Evolutionary conservation across 2,329 filamentous ascomycete genomes (phyloP).

Genomic region (Colletotrichum incanum): DNA sequence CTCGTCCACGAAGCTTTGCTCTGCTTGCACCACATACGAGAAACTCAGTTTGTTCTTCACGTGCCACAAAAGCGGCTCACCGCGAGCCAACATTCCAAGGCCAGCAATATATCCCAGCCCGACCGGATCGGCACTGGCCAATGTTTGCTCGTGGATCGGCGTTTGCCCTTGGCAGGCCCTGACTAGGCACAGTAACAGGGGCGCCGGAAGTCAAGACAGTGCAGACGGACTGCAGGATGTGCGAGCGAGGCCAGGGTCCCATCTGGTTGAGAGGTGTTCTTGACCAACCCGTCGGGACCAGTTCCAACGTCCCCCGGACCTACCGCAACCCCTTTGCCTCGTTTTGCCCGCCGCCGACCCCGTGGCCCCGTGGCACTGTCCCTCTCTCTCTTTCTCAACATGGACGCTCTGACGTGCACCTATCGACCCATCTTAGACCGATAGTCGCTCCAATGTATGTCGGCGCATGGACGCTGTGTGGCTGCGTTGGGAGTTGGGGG

Average conservation of each 20-base stretch:
- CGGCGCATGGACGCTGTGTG: slow-evolving; percentile 26
- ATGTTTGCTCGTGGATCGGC: slow-evolving; percentile 33
- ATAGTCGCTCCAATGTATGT: slow-evolving; percentile 16
- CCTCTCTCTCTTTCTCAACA: slow-evolving; percentile 3
- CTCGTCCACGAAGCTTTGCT: neutral
- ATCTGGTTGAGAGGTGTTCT: slow-evolving; percentile 27
- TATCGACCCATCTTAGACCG: slow-evolving; percentile 29
- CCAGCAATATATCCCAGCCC: neutral
- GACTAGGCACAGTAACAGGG: slow-evolving; percentile 25
- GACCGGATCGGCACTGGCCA: slow-evolving; percentile 25
- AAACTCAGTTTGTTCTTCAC: too few species aligned
- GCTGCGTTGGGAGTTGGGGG: slow-evolving; percentile 14
- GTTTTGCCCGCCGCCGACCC: slow-evolving; percentile 14
- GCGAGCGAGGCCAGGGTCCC: slow-evolving; percentile 30
- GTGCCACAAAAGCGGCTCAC: slow-evolving; percentile 1
- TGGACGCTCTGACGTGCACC: slow-evolving; percentile 32
- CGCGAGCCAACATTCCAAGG: neutral
- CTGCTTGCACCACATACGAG: neutral
- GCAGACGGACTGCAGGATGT: slow-evolving; percentile 24
- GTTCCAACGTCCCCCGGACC: slow-evolving; percentile 32
- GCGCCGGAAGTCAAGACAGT: slow-evolving; percentile 21
- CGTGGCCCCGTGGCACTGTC: neutral
- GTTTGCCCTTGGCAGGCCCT: slow-evolving; percentile 30
- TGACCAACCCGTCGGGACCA: slow-evolving; percentile 40
- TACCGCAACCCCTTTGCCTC: slow-evolving; percentile 25